Percentiles rank a stretch among this genome's conserved stretches.
Conservation (phyloP, 495 filamentous ascomycete species). For the Aspergillus campestris region DNA sequence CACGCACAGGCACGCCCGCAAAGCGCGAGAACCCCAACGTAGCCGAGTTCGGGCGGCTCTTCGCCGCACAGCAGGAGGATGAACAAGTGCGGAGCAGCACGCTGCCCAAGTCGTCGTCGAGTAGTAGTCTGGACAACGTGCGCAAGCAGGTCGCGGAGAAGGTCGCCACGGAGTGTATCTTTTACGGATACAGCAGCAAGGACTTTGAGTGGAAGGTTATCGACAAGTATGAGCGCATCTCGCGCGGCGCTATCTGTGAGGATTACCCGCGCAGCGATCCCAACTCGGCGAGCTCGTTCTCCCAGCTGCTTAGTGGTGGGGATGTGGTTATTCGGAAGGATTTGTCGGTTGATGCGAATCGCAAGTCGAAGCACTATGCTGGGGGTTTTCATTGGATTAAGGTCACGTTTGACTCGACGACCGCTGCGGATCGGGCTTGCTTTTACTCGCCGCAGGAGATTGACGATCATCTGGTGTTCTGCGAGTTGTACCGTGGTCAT, state of each 20-base stretch:
- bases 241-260: constrained; percentile 70
- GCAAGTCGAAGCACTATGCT: constrained; percentile 64
- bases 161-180: constrained; percentile 70
- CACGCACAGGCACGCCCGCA: constrained; percentile 50
- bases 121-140: constrained; percentile 32
- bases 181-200: constrained; percentile 70
- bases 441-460: constrained; percentile 70
- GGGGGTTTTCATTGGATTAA: constrained; percentile 88
- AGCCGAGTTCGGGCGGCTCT: constrained; percentile 41
- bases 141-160: constrained; percentile 37
- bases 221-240: constrained; percentile 71
- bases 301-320: constrained; percentile 50
- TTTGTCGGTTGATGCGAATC: constrained; percentile 60
- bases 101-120: constrained; percentile 35
- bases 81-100: constrained; percentile 24
- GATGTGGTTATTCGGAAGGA: constrained; percentile 53
- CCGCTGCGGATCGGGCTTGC: constrained; percentile 67
- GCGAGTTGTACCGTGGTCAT: constrained; percentile 64
- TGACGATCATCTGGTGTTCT: constrained; percentile 66
- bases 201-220: constrained; percentile 75
- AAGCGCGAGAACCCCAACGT: constrained; percentile 52
- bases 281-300: constrained; percentile 44
- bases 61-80: constrained; percentile 37
- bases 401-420: constrained; percentile 76
- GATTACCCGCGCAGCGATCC: constrained; percentile 67